These are phyloP conservation scores for Pythium apleroticum DNA, from an alignment of 352 stramenopile species.

Conservation along the genomic window DNA sequence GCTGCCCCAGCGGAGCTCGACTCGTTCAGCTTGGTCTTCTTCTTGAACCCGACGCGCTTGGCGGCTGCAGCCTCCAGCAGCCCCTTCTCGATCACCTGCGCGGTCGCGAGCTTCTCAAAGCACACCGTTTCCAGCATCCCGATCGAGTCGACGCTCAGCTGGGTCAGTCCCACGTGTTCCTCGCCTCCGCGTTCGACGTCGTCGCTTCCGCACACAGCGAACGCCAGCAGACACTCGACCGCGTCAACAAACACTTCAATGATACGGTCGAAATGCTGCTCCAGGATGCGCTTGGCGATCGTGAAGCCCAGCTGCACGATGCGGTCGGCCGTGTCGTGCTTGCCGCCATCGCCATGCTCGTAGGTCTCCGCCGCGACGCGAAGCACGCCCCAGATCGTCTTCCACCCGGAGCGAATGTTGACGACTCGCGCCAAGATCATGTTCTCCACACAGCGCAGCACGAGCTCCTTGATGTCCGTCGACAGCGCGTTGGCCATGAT, in stretches of 20 bases:
- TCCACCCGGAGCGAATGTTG: conserved; percentile 93
- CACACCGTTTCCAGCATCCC: conserved; percentile 62
- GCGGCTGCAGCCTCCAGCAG: conserved; percentile 35
- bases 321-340: conserved; percentile 52
- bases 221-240: conserved; percentile 78
- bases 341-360: conserved; percentile 43
- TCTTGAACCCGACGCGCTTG: conserved; percentile 62
- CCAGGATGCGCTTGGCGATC: conserved; percentile 87
- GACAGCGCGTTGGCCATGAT: conserved; percentile 89
- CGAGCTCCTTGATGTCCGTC: conserved; percentile 87
- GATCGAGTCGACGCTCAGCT: conserved; percentile 74
- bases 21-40: conserved; percentile 15
- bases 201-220: conserved; percentile 73
- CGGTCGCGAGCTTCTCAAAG: conserved; percentile 68
- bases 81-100: conserved; percentile 73
- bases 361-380: conserved; percentile 86
- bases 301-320: conserved; percentile 84
- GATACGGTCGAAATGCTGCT: conserved; percentile 71
- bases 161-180: conserved; percentile 56
- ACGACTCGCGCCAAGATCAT: conserved; percentile 86
- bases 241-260: conserved; percentile 80
- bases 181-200: conserved; percentile 53
- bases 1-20: background rate
- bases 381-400: conserved; percentile 93
- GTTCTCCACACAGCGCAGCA: conserved; percentile 91